phyloP scores from a whole-genome alignment of 306 rosid species.

The Vicia villosa region DNA sequence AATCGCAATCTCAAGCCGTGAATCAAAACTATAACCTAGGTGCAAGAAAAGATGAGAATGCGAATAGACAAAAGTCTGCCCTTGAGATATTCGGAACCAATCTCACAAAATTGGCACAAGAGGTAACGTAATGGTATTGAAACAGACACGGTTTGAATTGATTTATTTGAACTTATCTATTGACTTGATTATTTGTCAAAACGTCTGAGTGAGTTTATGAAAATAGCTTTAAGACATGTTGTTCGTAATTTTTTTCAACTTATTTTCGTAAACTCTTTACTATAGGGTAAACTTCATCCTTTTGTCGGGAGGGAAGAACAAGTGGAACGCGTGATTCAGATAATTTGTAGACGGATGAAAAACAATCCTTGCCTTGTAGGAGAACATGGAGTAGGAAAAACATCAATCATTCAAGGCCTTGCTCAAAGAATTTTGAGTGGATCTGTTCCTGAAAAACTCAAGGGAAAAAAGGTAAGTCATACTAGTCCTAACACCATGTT shows the following conservation, averaged over 20 bases:
- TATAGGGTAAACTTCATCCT: slow-evolving; percentile 1
- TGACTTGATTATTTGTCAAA: neutral
- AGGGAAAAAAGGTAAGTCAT: neutral
- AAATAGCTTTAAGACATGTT: neutral
- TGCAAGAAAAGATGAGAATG: slow-evolving; percentile 48
- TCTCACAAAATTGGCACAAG: slow-evolving; percentile 71
- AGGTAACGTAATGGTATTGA: slow-evolving; percentile 44
- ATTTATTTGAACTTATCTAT: neutral
- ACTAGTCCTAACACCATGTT: neutral
- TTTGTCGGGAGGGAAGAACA: slow-evolving; percentile 18
- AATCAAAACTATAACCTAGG: slow-evolving; percentile 39
- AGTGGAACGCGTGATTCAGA: slow-evolving; percentile 11
- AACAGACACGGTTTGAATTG: neutral
- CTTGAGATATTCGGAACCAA: slow-evolving; percentile 66
- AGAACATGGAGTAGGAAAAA: slow-evolving; percentile 1
- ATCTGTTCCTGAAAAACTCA: slow-evolving; percentile 1
- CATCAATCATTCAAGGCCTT: neutral
- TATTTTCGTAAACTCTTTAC: neutral
- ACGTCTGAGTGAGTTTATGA: neutral
- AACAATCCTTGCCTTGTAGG: slow-evolving; percentile 20
- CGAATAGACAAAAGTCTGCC: slow-evolving; percentile 56
- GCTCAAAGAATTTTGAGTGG: slow-evolving; percentile 17
- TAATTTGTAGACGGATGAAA: slow-evolving; percentile 12
- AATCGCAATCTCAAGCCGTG: neutral
- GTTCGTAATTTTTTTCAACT: neutral